Percentiles rank a stretch among this genome's conserved stretches.
These are phyloP conservation scores for Phalaenopsis equestris DNA, from an alignment of 106 monocot species.

Conservation along the genomic window DNA sequence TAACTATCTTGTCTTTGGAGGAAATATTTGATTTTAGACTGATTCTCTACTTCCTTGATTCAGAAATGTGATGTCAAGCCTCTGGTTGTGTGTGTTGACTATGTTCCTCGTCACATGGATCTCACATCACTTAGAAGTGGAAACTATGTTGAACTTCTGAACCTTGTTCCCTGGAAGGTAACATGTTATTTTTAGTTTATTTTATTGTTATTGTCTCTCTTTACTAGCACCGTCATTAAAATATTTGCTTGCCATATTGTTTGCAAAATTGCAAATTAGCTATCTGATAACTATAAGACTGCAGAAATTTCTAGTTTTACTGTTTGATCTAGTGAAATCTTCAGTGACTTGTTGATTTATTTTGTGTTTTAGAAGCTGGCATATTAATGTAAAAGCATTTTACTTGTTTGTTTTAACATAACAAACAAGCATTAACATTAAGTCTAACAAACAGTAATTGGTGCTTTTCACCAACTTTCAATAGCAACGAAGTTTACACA, in stretches of 20 bases:
- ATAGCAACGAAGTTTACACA: not conserved
- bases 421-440: not conserved
- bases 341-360: not conserved
- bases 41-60: constrained; percentile 1
- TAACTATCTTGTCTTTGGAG: not conserved
- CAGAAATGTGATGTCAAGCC: constrained; percentile 90
- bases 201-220: not conserved
- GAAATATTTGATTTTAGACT: not conserved
- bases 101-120: constrained; percentile 89
- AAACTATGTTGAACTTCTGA: constrained; percentile 83
- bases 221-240: not conserved
- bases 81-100: constrained; percentile 73
- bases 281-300: not conserved
- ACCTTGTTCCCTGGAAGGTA: constrained; percentile 97
- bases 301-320: not conserved
- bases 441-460: constrained; percentile 1
- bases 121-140: constrained; percentile 69
- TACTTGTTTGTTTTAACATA: not conserved
- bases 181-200: constrained; percentile 5
- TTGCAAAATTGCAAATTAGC: not conserved
- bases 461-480: not conserved
- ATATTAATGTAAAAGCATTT: not conserved
- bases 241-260: not conserved
- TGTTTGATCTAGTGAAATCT: not conserved
- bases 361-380: not conserved